Percentiles rank a stretch among this genome's conserved stretches.
Evolutionary conservation across 2,329 filamentous ascomycete genomes (phyloP).

Genomic region (Fusarium agapanthi): DNA sequence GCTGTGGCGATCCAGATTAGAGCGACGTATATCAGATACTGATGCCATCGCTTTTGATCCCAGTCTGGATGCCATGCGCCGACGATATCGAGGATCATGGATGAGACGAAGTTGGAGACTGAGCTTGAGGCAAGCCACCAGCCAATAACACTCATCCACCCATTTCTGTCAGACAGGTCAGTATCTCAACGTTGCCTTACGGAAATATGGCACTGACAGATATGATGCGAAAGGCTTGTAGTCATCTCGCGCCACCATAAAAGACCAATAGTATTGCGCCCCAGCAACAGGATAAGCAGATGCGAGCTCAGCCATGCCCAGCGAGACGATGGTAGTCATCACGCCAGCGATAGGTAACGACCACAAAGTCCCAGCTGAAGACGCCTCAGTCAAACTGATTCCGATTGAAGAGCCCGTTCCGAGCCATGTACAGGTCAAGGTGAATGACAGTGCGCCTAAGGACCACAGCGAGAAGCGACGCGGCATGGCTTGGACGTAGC

Average conservation of each 20-base stretch:
- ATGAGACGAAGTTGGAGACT: constrained; percentile 36
- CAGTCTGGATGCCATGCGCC: constrained; percentile 57
- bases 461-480: constrained; percentile 43
- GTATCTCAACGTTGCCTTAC: rapidly evolving
- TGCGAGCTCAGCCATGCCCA: constrained; percentile 42
- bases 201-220: background rate
- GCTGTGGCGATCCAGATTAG: constrained; percentile 66
- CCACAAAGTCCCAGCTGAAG: constrained; percentile 41
- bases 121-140: constrained; percentile 36
- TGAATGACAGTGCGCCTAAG: constrained; percentile 42
- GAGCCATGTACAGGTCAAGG: constrained; percentile 45
- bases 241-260: constrained; percentile 34
- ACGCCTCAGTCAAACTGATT: constrained; percentile 40
- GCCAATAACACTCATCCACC: constrained; percentile 32
- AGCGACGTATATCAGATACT: constrained; percentile 73
- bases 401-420: constrained; percentile 44
- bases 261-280: constrained; percentile 43
- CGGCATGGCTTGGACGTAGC: constrained; percentile 45
- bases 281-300: constrained; percentile 42
- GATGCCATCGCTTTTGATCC: constrained; percentile 67
- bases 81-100: constrained; percentile 33
- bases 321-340: constrained; percentile 41
- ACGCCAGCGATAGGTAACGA: constrained; percentile 39
- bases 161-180: background rate
- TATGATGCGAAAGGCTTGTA: constrained; percentile 40